Base-by-base conservation (phyloP, 192 early-diverging fungal species). In the Entrophospora sp. region DNA sequence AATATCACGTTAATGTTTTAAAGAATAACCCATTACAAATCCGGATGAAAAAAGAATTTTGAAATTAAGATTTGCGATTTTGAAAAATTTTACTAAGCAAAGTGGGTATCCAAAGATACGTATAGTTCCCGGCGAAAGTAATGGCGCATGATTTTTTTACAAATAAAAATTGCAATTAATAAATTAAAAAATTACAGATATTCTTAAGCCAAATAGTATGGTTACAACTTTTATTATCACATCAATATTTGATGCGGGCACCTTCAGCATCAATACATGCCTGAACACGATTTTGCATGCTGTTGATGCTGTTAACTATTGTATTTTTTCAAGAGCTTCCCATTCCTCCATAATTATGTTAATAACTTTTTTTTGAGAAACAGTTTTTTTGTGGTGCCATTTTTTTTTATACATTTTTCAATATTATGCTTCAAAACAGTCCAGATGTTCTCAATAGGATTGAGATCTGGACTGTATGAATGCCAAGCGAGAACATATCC, bases 381-480 rank as follows among this genome's bases (percentile, higher is more conserved):
- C 38, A 40, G 6, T 40, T 40, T 40, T 6, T 14, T 40, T 40
- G 6, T 14, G 38, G 6, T 40, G 8, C 38, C 6, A 6, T 14
- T n/a, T 49, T 49, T 9, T n/a, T 22, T 49, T 20, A 49, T n/a
- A 5, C 14, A 5, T 49, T 49, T 49, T 49, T 22, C 20, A 9
- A 9, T n/a, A 49, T 49, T 49, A n/a, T 22, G 48, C 48, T 49
- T 49, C 9, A 49, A n/a, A 49, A 49, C 48, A n/a, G 48, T n/a
- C n/a, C n/a, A n/a, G n/a, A n/a, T n/a, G n/a, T n/a, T n/a, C n/a
- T n/a, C n/a, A n/a, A n/a, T n/a, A 14, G 48, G 48, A 49, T 49
- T 49, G 48, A 49, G 48, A 49, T 49, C 48, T 49, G 48, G 48
- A 49, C 48, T 49, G 20, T 49, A 49, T 7, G 48, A 49, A n/a